A percentile compares a stretch with the other conserved stretches of the same genome.
These are phyloP conservation scores for Magnolia kwangsiensis DNA, from an alignment of 164 flowering plant species.

Conservation along the genomic window DNA sequence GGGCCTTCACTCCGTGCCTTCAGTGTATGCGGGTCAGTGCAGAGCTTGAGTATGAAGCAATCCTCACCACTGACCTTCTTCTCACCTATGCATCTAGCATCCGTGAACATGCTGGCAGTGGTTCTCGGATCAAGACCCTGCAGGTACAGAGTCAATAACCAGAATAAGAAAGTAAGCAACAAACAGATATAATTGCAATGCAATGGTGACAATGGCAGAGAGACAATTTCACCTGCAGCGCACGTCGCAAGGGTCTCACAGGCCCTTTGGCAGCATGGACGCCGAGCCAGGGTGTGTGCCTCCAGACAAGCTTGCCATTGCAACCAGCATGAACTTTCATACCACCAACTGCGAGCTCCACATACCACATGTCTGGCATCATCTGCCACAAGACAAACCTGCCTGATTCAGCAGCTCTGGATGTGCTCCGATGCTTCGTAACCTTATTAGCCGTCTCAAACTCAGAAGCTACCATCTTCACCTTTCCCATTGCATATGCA, in stretches of 20 bases:
- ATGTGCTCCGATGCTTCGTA: constrained; percentile 38
- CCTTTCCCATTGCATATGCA: constrained; percentile 67
- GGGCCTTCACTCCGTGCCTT: constrained; percentile 64
- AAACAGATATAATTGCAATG: background rate
- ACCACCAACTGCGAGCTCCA: constrained; percentile 65
- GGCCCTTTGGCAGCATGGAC: constrained; percentile 74
- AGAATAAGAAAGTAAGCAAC: constrained; percentile 4
- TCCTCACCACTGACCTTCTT: constrained; percentile 64
- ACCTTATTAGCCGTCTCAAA: constrained; percentile 62
- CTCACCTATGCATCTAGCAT: constrained; percentile 68
- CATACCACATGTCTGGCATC: constrained; percentile 72
- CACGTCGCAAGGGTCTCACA: constrained; percentile 62
- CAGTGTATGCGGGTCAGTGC: constrained; percentile 53
- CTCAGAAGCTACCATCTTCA: constrained; percentile 60
- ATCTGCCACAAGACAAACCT: constrained; percentile 69
- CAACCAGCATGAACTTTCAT: constrained; percentile 70
- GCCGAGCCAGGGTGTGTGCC: constrained; percentile 74
- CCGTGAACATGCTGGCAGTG: constrained; percentile 62
- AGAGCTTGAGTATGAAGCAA: constrained; percentile 65
- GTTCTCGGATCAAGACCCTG: constrained; percentile 72
- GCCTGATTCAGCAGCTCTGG: constrained; percentile 50
- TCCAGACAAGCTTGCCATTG: constrained; percentile 66
- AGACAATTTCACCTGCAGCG: constrained; percentile 49
- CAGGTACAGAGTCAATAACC: constrained; percentile 1
- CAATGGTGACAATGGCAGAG: background rate